Evolutionary conservation across 129 eudicot species (phyloP).

Genomic region (Centrapalus pauciflorus): DNA sequence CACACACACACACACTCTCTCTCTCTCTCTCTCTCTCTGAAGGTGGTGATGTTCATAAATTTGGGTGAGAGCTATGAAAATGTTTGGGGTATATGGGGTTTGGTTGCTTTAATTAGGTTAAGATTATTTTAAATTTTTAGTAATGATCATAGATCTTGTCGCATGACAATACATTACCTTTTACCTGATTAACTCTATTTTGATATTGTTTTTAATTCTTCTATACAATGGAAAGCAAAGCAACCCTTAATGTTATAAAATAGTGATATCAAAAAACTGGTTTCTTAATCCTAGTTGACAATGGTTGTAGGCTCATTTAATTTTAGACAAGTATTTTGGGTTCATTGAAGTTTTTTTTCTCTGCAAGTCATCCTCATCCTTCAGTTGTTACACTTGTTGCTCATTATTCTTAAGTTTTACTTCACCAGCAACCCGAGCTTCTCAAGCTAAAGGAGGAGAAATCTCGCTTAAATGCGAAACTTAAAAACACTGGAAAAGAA

Average conservation of each 20-base stretch:
- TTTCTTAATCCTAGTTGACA: not conserved
- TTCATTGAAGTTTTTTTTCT: not conserved
- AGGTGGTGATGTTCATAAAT: no score
- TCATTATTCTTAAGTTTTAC: conserved; percentile 3
- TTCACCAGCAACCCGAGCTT: conserved; percentile 86
- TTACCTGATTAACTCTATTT: not conserved
- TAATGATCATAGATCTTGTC: no score
- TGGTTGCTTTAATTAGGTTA: no score
- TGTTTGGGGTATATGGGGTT: no score
- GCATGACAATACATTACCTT: no score
- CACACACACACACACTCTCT: no score
- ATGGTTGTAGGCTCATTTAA: not conserved
- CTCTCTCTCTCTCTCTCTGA: no score
- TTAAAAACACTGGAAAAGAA: conserved; percentile 78
- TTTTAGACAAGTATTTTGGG: not conserved
- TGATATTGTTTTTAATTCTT: not conserved
- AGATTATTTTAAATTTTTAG: no score
- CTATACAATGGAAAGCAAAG: not conserved
- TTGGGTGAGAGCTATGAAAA: no score
- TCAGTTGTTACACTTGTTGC: not conserved
- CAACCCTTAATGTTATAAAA: not conserved
- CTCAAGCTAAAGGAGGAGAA: conserved; percentile 74
- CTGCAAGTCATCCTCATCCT: not conserved
- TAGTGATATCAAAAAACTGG: not conserved
- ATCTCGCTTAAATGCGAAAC: conserved; percentile 64